These are phyloP conservation scores for Podospora pseudopauciseta DNA, from an alignment of 495 filamentous ascomycete genomes.

Conservation along the genomic window DNA sequence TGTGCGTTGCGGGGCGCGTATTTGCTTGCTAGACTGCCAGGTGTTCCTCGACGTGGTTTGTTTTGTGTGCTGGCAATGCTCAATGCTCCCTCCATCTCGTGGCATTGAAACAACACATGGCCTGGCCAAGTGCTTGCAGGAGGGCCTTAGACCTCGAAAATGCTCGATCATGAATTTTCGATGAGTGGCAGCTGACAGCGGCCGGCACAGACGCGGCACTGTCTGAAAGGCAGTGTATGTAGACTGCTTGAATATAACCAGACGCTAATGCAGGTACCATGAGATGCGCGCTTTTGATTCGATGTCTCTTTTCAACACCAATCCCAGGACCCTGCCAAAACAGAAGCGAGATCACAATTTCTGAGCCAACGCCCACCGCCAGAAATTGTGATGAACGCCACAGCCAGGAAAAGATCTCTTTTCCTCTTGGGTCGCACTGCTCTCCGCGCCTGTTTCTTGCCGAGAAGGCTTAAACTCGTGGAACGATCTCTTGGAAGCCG, in stretches of 20 bases:
- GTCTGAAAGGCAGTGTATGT: background rate
- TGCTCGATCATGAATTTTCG: background rate
- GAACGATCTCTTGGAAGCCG: constrained; percentile 14
- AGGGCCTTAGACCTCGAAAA: background rate
- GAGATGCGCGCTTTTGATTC: constrained; percentile 11
- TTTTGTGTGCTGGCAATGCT: background rate
- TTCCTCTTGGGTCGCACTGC: background rate
- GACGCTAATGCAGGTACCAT: constrained; percentile 26
- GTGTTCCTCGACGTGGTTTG: background rate
- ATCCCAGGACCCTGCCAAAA: constrained; percentile 9
- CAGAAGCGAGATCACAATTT: constrained; percentile 19
- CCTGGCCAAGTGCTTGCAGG: background rate
- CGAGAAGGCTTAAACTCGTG: constrained; percentile 20
- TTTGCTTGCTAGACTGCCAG: background rate
- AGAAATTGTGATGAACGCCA: constrained; percentile 6
- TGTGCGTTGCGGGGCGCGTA: constrained; percentile 1
- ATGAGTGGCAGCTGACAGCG: background rate
- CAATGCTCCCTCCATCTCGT: background rate
- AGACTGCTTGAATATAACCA: background rate
- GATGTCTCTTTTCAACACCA: constrained; percentile 5
- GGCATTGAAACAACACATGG: constrained; percentile 5
- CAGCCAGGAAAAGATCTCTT: constrained; percentile 1
- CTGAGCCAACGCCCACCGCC: background rate
- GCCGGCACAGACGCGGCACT: background rate
- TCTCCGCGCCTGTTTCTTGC: constrained; percentile 17